These are phyloP conservation scores for Blastobotrys proliferans DNA, from an alignment of 1,139 yeast species.

Conservation along the genomic window DNA sequence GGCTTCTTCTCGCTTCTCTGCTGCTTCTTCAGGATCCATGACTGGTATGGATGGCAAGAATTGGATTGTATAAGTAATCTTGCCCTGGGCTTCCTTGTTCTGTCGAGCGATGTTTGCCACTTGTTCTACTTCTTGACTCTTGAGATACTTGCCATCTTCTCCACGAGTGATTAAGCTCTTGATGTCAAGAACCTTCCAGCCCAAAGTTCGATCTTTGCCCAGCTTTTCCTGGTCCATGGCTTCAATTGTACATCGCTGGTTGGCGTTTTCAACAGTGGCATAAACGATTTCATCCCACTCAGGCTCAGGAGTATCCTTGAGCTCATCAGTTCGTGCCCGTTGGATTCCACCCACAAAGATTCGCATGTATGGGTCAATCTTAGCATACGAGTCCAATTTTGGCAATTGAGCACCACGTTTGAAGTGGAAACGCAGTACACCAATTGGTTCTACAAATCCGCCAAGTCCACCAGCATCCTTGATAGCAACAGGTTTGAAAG, in stretches of 20 bases:
- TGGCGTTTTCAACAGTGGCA: constrained; percentile 73
- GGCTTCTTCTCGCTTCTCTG: constrained; percentile 45
- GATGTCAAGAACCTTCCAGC: constrained; percentile 68
- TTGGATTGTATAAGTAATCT: constrained; percentile 63
- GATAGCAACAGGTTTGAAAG: constrained; percentile 85
- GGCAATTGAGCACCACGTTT: constrained; percentile 68
- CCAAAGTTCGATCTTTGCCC: constrained; percentile 80
- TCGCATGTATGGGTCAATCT: constrained; percentile 87
- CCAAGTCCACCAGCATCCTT: constrained; percentile 57
- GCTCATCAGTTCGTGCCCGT: constrained; percentile 72
- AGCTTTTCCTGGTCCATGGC: constrained; percentile 85
- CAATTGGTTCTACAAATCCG: constrained; percentile 89
- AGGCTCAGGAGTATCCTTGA: constrained; percentile 68
- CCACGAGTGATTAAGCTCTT: constrained; percentile 58
- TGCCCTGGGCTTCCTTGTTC: constrained; percentile 76
- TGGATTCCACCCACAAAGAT: constrained; percentile 72
- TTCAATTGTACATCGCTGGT: constrained; percentile 77
- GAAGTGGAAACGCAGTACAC: constrained; percentile 75
- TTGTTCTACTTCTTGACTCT: constrained; percentile 52
- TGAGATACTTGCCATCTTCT: constrained; percentile 62
- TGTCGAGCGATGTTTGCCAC: constrained; percentile 61
- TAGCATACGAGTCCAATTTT: constrained; percentile 84
- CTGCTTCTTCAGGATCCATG: constrained; percentile 66
- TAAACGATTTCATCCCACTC: constrained; percentile 82
- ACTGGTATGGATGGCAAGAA: constrained; percentile 82